Base-by-base conservation (phyloP, 495 filamentous ascomycete species). In the Penicillium roqueforti region DNA sequence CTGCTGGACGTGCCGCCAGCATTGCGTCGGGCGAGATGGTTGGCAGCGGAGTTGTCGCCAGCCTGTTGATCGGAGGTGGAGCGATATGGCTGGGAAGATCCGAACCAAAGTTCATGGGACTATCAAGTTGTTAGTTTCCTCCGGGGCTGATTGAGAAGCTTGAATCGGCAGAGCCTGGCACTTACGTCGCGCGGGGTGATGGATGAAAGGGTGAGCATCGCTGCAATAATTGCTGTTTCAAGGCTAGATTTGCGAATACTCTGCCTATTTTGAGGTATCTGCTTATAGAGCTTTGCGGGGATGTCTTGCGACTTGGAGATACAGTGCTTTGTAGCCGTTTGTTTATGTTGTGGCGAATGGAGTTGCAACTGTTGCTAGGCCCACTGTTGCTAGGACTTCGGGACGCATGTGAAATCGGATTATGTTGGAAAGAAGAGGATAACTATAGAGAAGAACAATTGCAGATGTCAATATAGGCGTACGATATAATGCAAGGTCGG, bases 31-130 rank as follows among this genome's bases (percentile, higher is more conserved):
- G 68, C 59, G 54, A 39, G 54, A 53, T 62, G 26, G 54, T 63
- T 53, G 36, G 53, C 58, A 57, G 54, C 46, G 34, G 55, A 51
- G 52, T 57, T 55, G 36, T 36, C 41, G 32, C 42, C 25, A 6
- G 38, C 13, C 49, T 58, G 60, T 5, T 60, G 50, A 43, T 59
- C 51, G 40, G 61, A 60, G 62, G 68, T 57, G 34, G 78, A 71
- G 58, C 71, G 68, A 54, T 65, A 63, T 32, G 58, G 55, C 39
- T 77, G 78, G 3, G 79, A 72, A 46, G 81, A 81, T 32, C 79
- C 81, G 68, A 87, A 87, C 81, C 86, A 88, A 56, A 88, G 80
- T 32, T 84, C 79, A 66, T 88, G 83, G 44, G 85, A 85, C 84
- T 87, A 55, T 50, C 46, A 23, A 26, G 44, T 37, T 55, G 53